Conservation (phyloP, 495 filamentous ascomycete genomes). For the Wilcoxina mikolae region DNA sequence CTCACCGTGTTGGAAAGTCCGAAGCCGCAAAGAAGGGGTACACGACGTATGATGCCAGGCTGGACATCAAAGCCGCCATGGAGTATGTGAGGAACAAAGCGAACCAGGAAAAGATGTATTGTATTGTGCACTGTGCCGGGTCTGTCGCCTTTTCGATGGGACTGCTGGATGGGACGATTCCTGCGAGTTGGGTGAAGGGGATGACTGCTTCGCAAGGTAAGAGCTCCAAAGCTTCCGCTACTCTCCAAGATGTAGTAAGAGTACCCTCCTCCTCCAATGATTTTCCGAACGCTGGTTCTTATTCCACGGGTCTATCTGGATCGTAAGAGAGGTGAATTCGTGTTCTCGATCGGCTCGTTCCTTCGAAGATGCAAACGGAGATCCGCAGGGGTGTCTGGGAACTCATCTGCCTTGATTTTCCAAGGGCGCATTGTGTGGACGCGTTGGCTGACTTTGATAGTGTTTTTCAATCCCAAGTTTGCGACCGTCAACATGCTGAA, state of each 20-base stretch:
- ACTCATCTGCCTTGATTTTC: neutral
- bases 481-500: conserved; percentile 44
- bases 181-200: conserved; percentile 43
- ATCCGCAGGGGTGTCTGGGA: neutral
- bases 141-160: conserved; percentile 44
- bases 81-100: conserved; percentile 37
- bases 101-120: conserved; percentile 37
- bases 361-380: neutral
- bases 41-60: conserved; percentile 48
- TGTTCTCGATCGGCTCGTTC: conserved; percentile 1
- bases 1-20: conserved; percentile 46
- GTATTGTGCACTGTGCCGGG: conserved; percentile 53
- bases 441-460: conserved; percentile 17
- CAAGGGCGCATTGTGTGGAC: neutral
- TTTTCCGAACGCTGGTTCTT: too few species aligned
- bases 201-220: conserved; percentile 40
- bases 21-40: conserved; percentile 38
- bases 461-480: conserved; percentile 53
- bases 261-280: too few species aligned
- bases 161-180: conserved; percentile 50
- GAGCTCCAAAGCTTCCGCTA: too few species aligned
- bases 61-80: conserved; percentile 46
- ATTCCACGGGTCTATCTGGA: neutral
- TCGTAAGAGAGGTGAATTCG: neutral
- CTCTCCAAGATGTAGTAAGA: too few species aligned